Conservation (phyloP, 2,329 filamentous ascomycete species). For the Clonostachys byssicola region DNA sequence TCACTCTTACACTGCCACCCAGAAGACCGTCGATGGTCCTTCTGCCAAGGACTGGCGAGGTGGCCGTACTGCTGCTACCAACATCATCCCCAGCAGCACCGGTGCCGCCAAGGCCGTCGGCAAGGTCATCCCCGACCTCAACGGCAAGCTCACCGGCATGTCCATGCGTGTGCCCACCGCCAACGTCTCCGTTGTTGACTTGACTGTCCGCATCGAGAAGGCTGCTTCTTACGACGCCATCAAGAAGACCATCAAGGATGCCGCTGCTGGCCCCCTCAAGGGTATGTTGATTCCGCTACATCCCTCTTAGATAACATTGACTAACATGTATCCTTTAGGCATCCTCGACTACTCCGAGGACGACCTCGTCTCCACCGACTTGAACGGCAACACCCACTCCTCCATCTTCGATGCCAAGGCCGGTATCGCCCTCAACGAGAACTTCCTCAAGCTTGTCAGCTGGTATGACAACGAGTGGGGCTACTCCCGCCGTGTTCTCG, state of each 20-base stretch:
- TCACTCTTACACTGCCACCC: constrained; percentile 99
- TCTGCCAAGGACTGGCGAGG: constrained; percentile 99
- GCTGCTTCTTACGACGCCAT: constrained; percentile 82
- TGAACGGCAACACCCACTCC: constrained; percentile 88
- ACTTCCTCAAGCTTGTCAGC: constrained; percentile 97
- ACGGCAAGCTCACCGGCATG: constrained; percentile 99
- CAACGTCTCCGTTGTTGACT: constrained; percentile 98
- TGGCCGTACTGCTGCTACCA: constrained; percentile 97
- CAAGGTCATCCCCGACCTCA: constrained; percentile 97
- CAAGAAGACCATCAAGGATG: constrained; percentile 87
- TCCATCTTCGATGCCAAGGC: constrained; percentile 99
- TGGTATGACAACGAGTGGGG: constrained; percentile 99
- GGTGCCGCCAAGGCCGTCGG: constrained; percentile 99
- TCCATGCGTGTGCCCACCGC: constrained; percentile 97
- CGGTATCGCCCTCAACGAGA: constrained; percentile 95
- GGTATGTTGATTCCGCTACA: constrained; percentile 46
- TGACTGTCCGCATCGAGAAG: constrained; percentile 95
- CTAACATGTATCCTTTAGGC: constrained; percentile 40
- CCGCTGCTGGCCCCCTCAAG: constrained; percentile 79
- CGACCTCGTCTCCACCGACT: constrained; percentile 88
- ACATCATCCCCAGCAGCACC: constrained; percentile 99
- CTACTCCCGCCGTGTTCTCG: constrained; percentile 92
- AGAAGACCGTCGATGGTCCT: constrained; percentile 98
- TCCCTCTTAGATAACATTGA: not conserved
- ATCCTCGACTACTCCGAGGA: constrained; percentile 96